Evolutionary conservation across 805 yeast genomes (phyloP).

Genomic region (Danielozyma ontarioensis): DNA sequence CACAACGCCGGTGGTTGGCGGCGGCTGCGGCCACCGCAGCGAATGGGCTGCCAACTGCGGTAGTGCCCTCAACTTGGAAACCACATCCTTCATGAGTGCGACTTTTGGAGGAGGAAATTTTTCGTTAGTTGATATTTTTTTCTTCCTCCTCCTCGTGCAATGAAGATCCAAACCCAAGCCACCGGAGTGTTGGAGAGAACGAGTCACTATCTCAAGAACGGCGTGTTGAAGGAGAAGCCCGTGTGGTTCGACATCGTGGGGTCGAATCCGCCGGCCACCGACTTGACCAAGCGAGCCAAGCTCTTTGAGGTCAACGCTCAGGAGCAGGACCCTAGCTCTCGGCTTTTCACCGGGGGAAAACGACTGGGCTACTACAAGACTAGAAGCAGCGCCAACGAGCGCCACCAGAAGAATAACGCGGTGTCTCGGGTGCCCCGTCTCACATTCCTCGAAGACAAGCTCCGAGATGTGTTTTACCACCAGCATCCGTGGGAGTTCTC

Average conservation of each 20-base stretch:
- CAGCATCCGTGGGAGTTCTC: conserved; percentile 99
- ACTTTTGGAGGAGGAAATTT: no score
- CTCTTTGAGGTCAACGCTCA: conserved; percentile 16
- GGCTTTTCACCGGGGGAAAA: background rate
- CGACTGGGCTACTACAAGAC: conserved; percentile 37
- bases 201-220: conserved; percentile 66
- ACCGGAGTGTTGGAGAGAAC: conserved; percentile 75
- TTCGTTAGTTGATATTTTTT: no score
- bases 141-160: no score
- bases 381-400: conserved; percentile 33
- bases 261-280: conserved; percentile 71
- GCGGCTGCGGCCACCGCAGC: no score
- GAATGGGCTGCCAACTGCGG: no score
- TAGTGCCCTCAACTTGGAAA: no score
- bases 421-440: conserved; percentile 51
- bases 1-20: no score
- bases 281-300: conserved; percentile 46
- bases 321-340: conserved; percentile 22
- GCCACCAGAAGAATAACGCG: conserved; percentile 30
- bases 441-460: conserved; percentile 66
- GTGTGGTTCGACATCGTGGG: conserved; percentile 88
- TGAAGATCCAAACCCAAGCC: conserved; percentile 67
- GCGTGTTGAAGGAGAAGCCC: conserved; percentile 68
- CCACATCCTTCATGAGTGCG: no score
- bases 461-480: conserved; percentile 75